A percentile compares a stretch with the other conserved stretches of the same genome.
These are phyloP conservation scores for Talinum fruticosum DNA, from an alignment of 148 eudicot species.

Conservation along the genomic window DNA sequence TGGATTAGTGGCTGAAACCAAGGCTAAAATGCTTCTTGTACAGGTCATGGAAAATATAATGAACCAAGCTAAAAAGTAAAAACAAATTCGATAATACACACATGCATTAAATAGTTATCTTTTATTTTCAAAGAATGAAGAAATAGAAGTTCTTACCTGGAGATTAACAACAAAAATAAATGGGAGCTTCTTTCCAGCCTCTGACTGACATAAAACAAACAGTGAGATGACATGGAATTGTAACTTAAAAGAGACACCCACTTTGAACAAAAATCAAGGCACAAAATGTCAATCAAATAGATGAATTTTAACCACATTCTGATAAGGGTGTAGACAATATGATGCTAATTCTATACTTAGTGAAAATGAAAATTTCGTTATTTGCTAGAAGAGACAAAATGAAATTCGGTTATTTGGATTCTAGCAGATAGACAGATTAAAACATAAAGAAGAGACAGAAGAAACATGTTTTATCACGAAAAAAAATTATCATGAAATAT, in stretches of 20 bases:
- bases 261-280: neutral
- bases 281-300: slow-evolving; percentile 4
- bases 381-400: neutral
- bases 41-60: neutral
- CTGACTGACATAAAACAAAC: slow-evolving; percentile 58
- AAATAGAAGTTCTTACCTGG: slow-evolving; percentile 46
- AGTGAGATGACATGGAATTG: slow-evolving; percentile 14
- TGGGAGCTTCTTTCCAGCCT: slow-evolving; percentile 85
- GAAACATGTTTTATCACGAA: neutral
- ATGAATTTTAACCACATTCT: slow-evolving; percentile 4
- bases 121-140: neutral
- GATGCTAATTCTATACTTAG: neutral
- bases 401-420: neutral
- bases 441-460: too few relatives aligned
- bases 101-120: neutral
- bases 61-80: neutral
- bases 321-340: neutral
- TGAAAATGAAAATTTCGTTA: neutral
- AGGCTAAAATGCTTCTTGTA: neutral
- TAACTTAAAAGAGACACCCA: neutral
- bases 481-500: neutral
- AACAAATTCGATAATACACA: neutral
- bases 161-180: slow-evolving; percentile 84
- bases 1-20: neutral
- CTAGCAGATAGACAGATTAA: too few relatives aligned